These are phyloP conservation scores for Hypoxylon cercidicola DNA, from an alignment of 495 filamentous ascomycete genomes.

Conservation along the genomic window DNA sequence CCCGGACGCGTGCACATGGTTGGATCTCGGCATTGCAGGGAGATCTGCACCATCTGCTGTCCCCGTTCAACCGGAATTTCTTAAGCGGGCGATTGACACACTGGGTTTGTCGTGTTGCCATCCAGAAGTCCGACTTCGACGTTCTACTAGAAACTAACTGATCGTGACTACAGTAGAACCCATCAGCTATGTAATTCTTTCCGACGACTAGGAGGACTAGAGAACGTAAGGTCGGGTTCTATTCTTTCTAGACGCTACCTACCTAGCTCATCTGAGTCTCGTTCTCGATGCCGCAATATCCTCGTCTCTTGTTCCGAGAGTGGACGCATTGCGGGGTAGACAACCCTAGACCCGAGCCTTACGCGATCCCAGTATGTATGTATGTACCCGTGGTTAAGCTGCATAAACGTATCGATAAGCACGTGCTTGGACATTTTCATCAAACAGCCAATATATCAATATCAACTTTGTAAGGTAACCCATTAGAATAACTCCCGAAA, in stretches of 20 bases:
- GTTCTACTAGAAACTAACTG: neutral
- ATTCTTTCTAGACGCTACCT: too few species aligned
- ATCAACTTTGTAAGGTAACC: neutral
- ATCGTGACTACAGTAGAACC: neutral
- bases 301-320: conserved; percentile 39
- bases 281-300: conserved; percentile 29
- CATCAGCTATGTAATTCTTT: neutral
- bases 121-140: conserved; percentile 19
- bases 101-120: neutral
- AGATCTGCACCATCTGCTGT: conserved; percentile 18
- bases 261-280: neutral
- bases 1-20: conserved; percentile 17
- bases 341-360: conserved; percentile 24
- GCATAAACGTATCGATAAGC: conserved; percentile 36
- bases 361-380: conserved; percentile 11
- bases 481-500: neutral
- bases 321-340: conserved; percentile 41
- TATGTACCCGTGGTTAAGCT: conserved; percentile 4
- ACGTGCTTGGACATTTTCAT: conserved; percentile 22
- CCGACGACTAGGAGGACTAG: neutral
- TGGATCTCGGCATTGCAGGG: conserved; percentile 36
- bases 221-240: neutral
- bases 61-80: conserved; percentile 36
- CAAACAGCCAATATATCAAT: conserved; percentile 5
- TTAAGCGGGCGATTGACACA: conserved; percentile 9